These are phyloP conservation scores for Rhizoctonia solani DNA, from an alignment of 1,284 basidiomycete genomes.

Conservation along the genomic window DNA sequence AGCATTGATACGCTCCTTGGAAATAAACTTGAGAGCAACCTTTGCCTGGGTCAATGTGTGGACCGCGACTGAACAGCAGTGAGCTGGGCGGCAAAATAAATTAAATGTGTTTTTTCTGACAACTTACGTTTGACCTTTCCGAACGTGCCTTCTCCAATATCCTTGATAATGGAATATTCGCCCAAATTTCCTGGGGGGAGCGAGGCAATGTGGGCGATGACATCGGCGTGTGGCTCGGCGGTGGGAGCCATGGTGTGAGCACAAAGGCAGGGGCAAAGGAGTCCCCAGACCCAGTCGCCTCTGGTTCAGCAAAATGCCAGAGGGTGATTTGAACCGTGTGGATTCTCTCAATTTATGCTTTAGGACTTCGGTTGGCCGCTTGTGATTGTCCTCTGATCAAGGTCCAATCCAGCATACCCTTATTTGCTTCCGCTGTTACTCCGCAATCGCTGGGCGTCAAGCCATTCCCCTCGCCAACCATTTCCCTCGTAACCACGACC, in stretches of 20 bases:
- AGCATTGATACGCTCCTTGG: constrained; percentile 89
- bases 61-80: constrained; percentile 70
- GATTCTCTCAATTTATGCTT: background rate
- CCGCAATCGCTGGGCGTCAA: constrained; percentile 6
- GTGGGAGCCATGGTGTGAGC: constrained; percentile 13
- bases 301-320: background rate
- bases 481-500: too few relatives aligned
- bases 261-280: background rate
- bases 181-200: constrained; percentile 58
- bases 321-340: background rate
- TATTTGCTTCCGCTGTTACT: constrained; percentile 11
- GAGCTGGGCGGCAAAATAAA: constrained; percentile 26
- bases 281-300: background rate
- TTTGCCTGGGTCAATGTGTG: constrained; percentile 94
- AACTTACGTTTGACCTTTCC: constrained; percentile 96
- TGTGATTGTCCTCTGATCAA: constrained; percentile 33
- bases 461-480: background rate
- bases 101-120: constrained; percentile 34
- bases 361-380: background rate
- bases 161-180: constrained; percentile 73
- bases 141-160: constrained; percentile 90
- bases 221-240: constrained; percentile 8
- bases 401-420: background rate
- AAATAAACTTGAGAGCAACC: constrained; percentile 98
- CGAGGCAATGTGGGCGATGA: constrained; percentile 12